phyloP scores from a whole-genome alignment of 2,329 filamentous ascomycete genomes.

The Calonectria henricotiae region DNA sequence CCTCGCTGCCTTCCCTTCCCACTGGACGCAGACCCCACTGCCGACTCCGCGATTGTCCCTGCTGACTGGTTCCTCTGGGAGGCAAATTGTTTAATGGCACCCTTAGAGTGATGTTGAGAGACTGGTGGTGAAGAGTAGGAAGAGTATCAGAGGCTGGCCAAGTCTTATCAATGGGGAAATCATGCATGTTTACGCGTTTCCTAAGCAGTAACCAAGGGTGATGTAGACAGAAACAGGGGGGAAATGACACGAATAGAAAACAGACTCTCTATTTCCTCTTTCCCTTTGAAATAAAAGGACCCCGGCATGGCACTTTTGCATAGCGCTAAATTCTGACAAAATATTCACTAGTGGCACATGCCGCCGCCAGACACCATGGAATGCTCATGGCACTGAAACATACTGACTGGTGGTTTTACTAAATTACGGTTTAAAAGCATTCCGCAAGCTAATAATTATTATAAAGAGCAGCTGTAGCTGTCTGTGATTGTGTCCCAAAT shows the following conservation, averaged over 20 bases:
- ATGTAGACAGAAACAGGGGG: not conserved
- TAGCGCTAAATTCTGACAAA: slow-evolving; percentile 8
- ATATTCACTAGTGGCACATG: not conserved
- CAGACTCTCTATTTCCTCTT: not conserved
- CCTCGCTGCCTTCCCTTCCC: not conserved
- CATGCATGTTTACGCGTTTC: not conserved
- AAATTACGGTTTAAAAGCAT: not conserved
- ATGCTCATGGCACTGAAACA: not conserved
- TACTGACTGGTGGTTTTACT: not conserved
- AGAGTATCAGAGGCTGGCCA: not conserved
- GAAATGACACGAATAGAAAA: not conserved
- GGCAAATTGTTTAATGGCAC: not conserved
- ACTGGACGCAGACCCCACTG: not conserved
- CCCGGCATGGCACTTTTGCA: not conserved
- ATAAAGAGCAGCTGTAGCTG: not conserved
- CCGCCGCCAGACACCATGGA: not conserved
- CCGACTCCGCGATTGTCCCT: not conserved
- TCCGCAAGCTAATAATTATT: not conserved
- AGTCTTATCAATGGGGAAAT: not conserved
- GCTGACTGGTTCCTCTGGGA: not conserved
- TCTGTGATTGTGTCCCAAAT: not conserved
- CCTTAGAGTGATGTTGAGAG: not conserved
- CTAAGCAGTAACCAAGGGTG: not conserved
- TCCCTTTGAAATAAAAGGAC: not conserved
- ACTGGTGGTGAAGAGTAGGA: not conserved